Evolutionary conservation across 2,329 filamentous ascomycete genomes (phyloP).

Genomic region (Leptographium flavum): DNA sequence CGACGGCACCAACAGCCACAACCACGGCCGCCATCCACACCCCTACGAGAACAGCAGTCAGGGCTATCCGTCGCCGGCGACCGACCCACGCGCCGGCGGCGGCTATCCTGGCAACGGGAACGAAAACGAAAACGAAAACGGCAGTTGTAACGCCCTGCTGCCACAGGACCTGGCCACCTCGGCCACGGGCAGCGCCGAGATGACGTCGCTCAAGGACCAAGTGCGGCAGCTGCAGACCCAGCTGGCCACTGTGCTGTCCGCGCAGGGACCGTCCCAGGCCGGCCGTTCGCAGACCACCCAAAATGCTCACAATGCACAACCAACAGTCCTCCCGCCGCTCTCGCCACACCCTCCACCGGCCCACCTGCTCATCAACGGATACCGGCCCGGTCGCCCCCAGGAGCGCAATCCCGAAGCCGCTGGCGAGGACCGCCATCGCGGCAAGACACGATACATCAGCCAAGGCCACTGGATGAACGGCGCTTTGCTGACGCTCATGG

Average conservation of each 20-base stretch:
- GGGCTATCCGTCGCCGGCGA: too few relatives aligned
- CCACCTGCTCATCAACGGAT: background rate
- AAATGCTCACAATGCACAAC: background rate
- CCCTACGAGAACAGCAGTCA: too few relatives aligned
- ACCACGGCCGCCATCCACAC: too few relatives aligned
- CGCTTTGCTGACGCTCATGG: conserved; percentile 24
- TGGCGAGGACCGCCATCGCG: background rate
- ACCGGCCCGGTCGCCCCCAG: background rate
- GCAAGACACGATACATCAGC: conserved; percentile 40
- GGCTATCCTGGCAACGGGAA: too few relatives aligned
- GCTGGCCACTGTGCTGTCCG: conserved; percentile 16
- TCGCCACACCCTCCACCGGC: background rate
- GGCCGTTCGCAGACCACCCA: background rate
- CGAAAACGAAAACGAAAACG: too few relatives aligned
- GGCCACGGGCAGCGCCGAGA: conserved; percentile 13
- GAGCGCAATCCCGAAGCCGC: background rate
- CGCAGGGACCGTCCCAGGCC: conserved; percentile 3
- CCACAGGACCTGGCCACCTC: too few relatives aligned
- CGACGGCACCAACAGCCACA: too few relatives aligned
- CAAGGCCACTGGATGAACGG: conserved; percentile 40
- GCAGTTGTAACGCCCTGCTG: too few relatives aligned
- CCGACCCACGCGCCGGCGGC: too few relatives aligned
- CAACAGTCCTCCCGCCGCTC: background rate
- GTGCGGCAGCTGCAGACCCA: conserved; percentile 30
- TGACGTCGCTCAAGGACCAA: conserved; percentile 23